phyloP scores from a whole-genome alignment of 1,284 basidiomycete species.

The Leccinum subfulvum region DNA sequence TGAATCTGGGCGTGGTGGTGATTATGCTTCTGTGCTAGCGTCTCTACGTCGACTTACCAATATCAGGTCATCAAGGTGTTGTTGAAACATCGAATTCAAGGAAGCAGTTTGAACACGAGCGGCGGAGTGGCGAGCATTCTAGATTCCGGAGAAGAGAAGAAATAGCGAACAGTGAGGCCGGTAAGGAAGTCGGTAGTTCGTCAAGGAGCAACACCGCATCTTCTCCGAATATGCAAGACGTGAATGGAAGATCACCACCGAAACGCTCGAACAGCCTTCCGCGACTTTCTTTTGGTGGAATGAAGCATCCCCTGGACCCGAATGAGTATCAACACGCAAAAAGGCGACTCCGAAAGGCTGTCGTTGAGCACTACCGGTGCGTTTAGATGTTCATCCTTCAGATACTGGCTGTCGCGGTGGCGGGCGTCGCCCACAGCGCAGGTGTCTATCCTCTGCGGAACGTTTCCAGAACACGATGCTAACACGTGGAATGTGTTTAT shows the following conservation, averaged over 20 bases:
- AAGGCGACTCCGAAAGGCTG: conserved; percentile 78
- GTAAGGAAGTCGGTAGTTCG: neutral
- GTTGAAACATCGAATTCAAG: conserved; percentile 1
- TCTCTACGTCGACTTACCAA: neutral
- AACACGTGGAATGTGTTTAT: conserved; percentile 10
- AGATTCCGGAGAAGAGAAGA: neutral
- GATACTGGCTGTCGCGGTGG: neutral
- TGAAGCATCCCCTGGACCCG: conserved; percentile 46
- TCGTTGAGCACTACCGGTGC: conserved; percentile 81
- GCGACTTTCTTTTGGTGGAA: neutral
- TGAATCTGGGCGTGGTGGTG: conserved; percentile 22
- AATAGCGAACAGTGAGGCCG: neutral
- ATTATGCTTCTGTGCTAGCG: neutral
- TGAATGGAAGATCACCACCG: neutral
- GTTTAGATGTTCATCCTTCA: neutral
- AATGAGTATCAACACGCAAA: conserved; percentile 83
- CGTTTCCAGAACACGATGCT: conserved; percentile 9
- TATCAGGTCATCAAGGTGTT: conserved; percentile 1
- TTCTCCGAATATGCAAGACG: conserved; percentile 7
- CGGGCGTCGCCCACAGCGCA: neutral
- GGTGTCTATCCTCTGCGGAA: neutral
- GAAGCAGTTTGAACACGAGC: neutral
- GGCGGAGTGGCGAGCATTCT: conserved; percentile 1
- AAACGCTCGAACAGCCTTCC: conserved; percentile 6
- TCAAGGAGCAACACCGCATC: conserved; percentile 5